These are phyloP conservation scores for Termitomyces sp. DNA, from an alignment of 768 basidiomycete genomes.

Conservation along the genomic window DNA sequence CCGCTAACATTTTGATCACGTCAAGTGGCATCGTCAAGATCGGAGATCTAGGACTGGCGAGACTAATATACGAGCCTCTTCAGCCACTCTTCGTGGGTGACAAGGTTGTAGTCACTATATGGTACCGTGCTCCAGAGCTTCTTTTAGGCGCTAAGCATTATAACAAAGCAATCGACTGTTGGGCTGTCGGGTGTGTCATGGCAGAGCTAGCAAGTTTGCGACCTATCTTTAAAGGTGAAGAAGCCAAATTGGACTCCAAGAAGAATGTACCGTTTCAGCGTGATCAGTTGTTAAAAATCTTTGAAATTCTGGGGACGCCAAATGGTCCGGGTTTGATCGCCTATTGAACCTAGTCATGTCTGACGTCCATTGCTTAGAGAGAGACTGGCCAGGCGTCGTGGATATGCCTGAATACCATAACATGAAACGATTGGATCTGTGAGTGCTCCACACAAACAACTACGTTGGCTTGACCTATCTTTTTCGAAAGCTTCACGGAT, in stretches of 20 bases:
- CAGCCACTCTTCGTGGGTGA: slow-evolving; percentile 91
- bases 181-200: slow-evolving; percentile 98
- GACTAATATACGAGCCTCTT: slow-evolving; percentile 85
- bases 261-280: slow-evolving; percentile 97
- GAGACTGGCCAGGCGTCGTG: slow-evolving; percentile 80
- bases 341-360: neutral
- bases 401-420: slow-evolving; percentile 87
- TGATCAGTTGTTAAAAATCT: slow-evolving; percentile 93
- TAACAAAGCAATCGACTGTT: slow-evolving; percentile 93
- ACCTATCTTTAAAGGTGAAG: slow-evolving; percentile 99
- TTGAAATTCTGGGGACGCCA: slow-evolving; percentile 89
- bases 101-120: slow-evolving; percentile 98
- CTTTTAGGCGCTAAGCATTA: slow-evolving; percentile 97
- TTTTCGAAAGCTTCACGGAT: slow-evolving; percentile 34
- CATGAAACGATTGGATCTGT: slow-evolving; percentile 76
- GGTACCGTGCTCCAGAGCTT: slow-evolving; percentile 97
- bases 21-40: slow-evolving; percentile 90
- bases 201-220: slow-evolving; percentile 90
- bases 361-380: slow-evolving; percentile 39
- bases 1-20: slow-evolving; percentile 96
- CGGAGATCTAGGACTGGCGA: slow-evolving; percentile 93
- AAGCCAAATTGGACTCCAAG: slow-evolving; percentile 94
- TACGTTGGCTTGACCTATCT: neutral
- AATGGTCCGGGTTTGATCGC: slow-evolving; percentile 48
- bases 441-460: slow-evolving; percentile 17